Evolutionary conservation across 345 rosid genomes (phyloP), one percentile per base, ranked within the genome.

Genomic region (Ceriops zippeliana): DNA sequence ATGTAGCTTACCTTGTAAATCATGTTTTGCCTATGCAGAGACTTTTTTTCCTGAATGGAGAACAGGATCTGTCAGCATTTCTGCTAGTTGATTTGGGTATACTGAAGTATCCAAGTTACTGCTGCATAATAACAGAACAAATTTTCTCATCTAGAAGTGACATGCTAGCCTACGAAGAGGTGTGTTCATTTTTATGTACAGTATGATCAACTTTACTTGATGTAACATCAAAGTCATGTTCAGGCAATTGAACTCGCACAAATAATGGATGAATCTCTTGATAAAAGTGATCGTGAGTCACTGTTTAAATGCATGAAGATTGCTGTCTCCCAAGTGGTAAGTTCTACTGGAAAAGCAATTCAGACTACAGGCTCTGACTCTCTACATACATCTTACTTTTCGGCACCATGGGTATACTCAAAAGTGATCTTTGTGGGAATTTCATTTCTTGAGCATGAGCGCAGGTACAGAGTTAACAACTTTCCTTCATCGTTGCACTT

Each of bases 211-310:
- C 27, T 64, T 27, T 49, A 47, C 62, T 70, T 73, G 60, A 65
- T 66, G 16, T 51, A 65, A 61, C 71, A 13, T 62, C 28, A 49
- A 32, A 19, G 5, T 65, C 57, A 15, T 70, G 16, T 68, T 76
- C 90, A 93, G 96, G 96, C 97, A 67, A 85, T 89, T 82, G 96
- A 86, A 87, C 84, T 93, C 75, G 95, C 96, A 47, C 97, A 93
- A 75, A 57, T 88, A 60, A 88, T 93, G 89, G 97, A 89, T 75
- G 87, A 91, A 71, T 81, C 90, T 67, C 92, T 93, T 65, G 97
- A 89, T 70, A 79, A 74, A 77, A 83, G 82, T 71, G 72, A 86
- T n/a, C 56, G 6, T 66, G 87, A 74, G 58, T 62, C 75, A 53
- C 90, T 88, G 52, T 76, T 81, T 63, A 84, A 79, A 79, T 91